Conservation (phyloP, 129 eudicot genomes). For the Escallonia herrerae region DNA sequence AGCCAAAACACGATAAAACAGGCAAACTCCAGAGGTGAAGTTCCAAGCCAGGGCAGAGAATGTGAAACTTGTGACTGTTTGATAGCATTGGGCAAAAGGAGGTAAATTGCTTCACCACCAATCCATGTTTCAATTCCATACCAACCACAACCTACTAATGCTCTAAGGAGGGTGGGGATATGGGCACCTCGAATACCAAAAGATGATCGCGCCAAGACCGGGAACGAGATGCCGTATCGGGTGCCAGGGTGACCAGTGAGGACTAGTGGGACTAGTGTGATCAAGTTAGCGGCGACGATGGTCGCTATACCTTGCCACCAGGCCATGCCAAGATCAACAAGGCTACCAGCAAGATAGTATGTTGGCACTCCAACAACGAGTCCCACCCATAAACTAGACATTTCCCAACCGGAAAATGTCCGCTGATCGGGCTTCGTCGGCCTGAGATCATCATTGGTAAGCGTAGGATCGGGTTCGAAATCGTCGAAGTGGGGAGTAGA, state of each 20-base stretch:
- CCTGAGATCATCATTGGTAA: slow-evolving; percentile 67
- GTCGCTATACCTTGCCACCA: slow-evolving; percentile 98
- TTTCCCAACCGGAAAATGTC: slow-evolving; percentile 69
- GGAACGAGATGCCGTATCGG: slow-evolving; percentile 81
- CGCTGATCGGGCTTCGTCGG: slow-evolving; percentile 56
- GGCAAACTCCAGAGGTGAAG: slow-evolving; percentile 74
- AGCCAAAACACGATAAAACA: slow-evolving; percentile 80
- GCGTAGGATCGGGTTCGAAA: slow-evolving; percentile 55
- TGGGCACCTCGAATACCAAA: slow-evolving; percentile 89
- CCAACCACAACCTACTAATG: slow-evolving; percentile 94
- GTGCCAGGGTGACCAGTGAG: slow-evolving; percentile 89
- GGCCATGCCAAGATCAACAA: slow-evolving; percentile 94
- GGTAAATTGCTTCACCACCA: slow-evolving; percentile 86
- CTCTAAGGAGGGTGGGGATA: slow-evolving; percentile 78
- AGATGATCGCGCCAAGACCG: slow-evolving; percentile 77
- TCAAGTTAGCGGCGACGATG: slow-evolving; percentile 64
- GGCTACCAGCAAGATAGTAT: slow-evolving; percentile 89
- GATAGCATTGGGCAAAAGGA: slow-evolving; percentile 49
- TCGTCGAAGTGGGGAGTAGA: slow-evolving; percentile 27
- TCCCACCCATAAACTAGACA: slow-evolving; percentile 88
- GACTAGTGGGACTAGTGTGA: slow-evolving; percentile 53
- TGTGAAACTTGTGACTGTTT: slow-evolving; percentile 39
- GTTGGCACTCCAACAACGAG: slow-evolving; percentile 90
- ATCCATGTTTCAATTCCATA: slow-evolving; percentile 97
- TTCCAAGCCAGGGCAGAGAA: slow-evolving; percentile 66